phyloP scores from a whole-genome alignment of 164 flowering plant genomes.

The Annona squamosa region DNA sequence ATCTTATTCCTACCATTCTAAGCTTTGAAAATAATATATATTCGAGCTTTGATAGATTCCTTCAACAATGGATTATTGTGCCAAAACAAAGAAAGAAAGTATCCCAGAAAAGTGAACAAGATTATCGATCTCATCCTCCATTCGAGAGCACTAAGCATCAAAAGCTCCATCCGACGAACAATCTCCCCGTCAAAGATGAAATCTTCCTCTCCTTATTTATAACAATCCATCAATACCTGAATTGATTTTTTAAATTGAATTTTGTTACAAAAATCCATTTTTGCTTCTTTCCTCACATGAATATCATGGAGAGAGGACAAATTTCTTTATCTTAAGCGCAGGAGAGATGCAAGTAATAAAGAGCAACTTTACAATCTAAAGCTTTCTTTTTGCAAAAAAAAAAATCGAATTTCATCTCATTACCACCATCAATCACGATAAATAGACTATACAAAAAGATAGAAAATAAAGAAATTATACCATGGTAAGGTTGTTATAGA shows the following conservation, averaged over 20 bases:
- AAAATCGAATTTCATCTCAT: constrained; percentile 1
- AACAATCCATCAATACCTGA: not conserved
- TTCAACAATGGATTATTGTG: constrained; percentile 31
- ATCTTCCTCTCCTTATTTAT: constrained; percentile 35
- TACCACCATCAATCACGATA: not conserved
- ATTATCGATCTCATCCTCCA: constrained; percentile 80
- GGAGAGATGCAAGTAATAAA: constrained; percentile 45
- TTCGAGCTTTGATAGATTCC: constrained; percentile 36
- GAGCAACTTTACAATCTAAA: constrained; percentile 49
- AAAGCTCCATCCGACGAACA: constrained; percentile 45
- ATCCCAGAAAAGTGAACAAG: constrained; percentile 52
- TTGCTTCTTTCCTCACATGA: constrained; percentile 29
- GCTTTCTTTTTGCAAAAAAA: constrained; percentile 38
- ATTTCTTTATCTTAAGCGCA: constrained; percentile 56
- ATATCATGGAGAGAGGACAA: constrained; percentile 30
- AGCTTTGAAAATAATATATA: constrained; percentile 42
- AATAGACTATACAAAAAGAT: not conserved
- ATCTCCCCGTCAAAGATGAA: constrained; percentile 41
- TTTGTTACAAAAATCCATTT: not conserved
- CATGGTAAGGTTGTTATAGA: constrained; percentile 13
- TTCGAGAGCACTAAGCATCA: constrained; percentile 49
- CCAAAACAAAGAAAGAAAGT: constrained; percentile 37
- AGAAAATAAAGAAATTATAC: constrained; percentile 20
- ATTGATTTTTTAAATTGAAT: not conserved
- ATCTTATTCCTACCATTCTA: constrained; percentile 33